A percentile compares a stretch with the other conserved stretches of the same genome.
These are phyloP conservation scores for Ogataea paradorogensis DNA, from an alignment of 805 yeast genomes.

Conservation along the genomic window DNA sequence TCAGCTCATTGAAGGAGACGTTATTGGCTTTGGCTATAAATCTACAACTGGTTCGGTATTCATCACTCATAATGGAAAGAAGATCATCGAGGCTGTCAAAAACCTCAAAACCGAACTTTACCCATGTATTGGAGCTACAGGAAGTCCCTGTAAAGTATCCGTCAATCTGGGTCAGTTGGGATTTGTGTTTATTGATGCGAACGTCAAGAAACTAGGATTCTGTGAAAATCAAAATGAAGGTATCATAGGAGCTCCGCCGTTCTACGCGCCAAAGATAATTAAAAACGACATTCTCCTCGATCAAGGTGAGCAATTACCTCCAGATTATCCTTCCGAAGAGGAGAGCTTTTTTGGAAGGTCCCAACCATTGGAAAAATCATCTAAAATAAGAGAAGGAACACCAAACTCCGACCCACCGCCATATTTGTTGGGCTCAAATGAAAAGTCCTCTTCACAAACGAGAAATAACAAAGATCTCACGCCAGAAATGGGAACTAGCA, in stretches of 20 bases:
- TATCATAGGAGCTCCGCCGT: constrained; percentile 38
- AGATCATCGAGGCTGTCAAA: constrained; percentile 47
- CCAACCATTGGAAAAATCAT: constrained; percentile 14
- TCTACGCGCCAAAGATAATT: constrained; percentile 29
- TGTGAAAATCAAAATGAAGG: constrained; percentile 47
- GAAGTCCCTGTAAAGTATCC: constrained; percentile 47
- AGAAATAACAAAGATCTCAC: constrained; percentile 3
- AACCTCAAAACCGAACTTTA: constrained; percentile 48
- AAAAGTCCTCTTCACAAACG: constrained; percentile 2
- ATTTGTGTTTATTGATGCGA: constrained; percentile 86
- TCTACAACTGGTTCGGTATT: constrained; percentile 47
- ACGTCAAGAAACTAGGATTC: constrained; percentile 58
- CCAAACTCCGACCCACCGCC: constrained; percentile 32
- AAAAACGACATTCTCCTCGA: constrained; percentile 54
- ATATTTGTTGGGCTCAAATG: constrained; percentile 15
- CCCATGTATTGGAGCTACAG: constrained; percentile 54
- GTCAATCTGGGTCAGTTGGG: constrained; percentile 85
- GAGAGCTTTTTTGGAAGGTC: constrained; percentile 57
- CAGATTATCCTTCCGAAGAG: constrained; percentile 62
- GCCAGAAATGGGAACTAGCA: constrained; percentile 9
- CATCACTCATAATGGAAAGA: constrained; percentile 55
- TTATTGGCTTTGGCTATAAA: constrained; percentile 54
- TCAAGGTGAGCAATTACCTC: constrained; percentile 72
- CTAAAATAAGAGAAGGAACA: constrained; percentile 7
- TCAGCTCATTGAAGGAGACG: constrained; percentile 49